These are phyloP conservation scores for Alternaria arborescens DNA, from an alignment of 2,329 filamentous ascomycete species.

Conservation along the genomic window DNA sequence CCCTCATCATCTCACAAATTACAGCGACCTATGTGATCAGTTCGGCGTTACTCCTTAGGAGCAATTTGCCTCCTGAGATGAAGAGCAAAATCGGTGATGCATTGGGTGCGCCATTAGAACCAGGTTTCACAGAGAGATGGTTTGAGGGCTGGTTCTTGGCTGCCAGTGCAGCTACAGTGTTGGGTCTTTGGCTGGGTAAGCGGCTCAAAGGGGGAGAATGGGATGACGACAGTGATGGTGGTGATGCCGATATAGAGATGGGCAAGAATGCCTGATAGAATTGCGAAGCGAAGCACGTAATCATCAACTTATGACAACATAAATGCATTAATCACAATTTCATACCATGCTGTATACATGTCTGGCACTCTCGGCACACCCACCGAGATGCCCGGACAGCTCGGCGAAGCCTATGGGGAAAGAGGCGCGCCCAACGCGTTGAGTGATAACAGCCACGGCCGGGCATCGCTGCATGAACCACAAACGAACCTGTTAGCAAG, in stretches of 20 bases:
- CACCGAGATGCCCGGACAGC: not conserved
- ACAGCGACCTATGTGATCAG: slow-evolving; percentile 86
- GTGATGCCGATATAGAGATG: slow-evolving; percentile 70
- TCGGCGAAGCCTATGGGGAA: not conserved
- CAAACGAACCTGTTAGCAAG: slow-evolving; percentile 9
- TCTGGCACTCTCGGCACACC: not conserved
- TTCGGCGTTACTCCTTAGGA: slow-evolving; percentile 77
- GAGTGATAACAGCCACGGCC: slow-evolving; percentile 16
- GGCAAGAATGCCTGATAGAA: slow-evolving; percentile 62
- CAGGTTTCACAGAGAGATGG: slow-evolving; percentile 79
- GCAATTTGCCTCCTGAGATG: slow-evolving; percentile 80
- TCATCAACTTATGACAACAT: not conserved
- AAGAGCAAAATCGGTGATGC: slow-evolving; percentile 80
- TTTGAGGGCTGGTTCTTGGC: slow-evolving; percentile 87
- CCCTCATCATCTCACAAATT: slow-evolving; percentile 81
- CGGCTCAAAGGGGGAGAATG: slow-evolving; percentile 59
- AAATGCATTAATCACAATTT: not conserved
- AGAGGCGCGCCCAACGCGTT: not conserved
- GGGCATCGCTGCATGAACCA: slow-evolving; percentile 4
- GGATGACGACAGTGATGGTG: slow-evolving; percentile 49
- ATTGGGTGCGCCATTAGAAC: slow-evolving; percentile 77
- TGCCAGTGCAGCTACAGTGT: slow-evolving; percentile 70
- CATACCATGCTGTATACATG: not conserved
- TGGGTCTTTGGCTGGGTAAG: slow-evolving; percentile 78
- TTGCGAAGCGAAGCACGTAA: not conserved